Evolutionary conservation across 352 stramenopile genomes (phyloP).

Genomic region (Pythium scleroteichum): DNA sequence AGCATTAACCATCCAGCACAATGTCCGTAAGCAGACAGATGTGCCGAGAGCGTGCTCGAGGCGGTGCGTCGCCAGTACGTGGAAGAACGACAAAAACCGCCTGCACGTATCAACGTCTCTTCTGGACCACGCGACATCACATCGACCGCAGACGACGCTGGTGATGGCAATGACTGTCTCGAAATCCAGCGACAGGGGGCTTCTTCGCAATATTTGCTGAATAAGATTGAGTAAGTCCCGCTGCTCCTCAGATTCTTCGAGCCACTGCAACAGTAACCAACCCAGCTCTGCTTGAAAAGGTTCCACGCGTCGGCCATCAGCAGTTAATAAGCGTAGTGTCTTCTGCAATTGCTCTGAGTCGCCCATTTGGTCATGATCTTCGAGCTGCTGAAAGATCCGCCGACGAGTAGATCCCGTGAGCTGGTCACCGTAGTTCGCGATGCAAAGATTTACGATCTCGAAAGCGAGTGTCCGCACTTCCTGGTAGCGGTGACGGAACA

Average conservation of each 20-base stretch:
- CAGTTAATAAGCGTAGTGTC: slow-evolving; percentile 57
- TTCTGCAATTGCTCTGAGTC: slow-evolving; percentile 71
- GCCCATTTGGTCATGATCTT: slow-evolving; percentile 39
- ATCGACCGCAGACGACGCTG: slow-evolving; percentile 61
- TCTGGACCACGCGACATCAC: slow-evolving; percentile 69
- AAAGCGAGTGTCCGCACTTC: slow-evolving; percentile 74
- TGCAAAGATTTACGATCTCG: slow-evolving; percentile 69
- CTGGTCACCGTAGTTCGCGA: slow-evolving; percentile 56
- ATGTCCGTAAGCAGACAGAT: slow-evolving; percentile 60
- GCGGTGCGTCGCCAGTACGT: slow-evolving; percentile 62
- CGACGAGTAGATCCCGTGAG: slow-evolving; percentile 43
- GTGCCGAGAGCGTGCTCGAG: slow-evolving; percentile 63
- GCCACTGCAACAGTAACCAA: slow-evolving; percentile 70
- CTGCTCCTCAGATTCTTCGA: slow-evolving; percentile 83
- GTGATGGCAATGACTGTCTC: slow-evolving; percentile 74
- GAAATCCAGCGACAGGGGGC: slow-evolving; percentile 51
- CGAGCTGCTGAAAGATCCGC: slow-evolving; percentile 61
- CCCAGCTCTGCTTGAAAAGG: slow-evolving; percentile 74
- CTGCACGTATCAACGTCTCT: slow-evolving; percentile 75
- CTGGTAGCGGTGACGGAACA: slow-evolving; percentile 72
- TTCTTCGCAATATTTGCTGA: slow-evolving; percentile 70
- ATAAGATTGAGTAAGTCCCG: slow-evolving; percentile 72
- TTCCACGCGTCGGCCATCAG: slow-evolving; percentile 63
- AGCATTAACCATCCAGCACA: slow-evolving; percentile 85
- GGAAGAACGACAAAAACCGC: slow-evolving; percentile 74